Evolutionary conservation across 148 eudicot species (phyloP).

Genomic region (Nyssa sinensis): DNA sequence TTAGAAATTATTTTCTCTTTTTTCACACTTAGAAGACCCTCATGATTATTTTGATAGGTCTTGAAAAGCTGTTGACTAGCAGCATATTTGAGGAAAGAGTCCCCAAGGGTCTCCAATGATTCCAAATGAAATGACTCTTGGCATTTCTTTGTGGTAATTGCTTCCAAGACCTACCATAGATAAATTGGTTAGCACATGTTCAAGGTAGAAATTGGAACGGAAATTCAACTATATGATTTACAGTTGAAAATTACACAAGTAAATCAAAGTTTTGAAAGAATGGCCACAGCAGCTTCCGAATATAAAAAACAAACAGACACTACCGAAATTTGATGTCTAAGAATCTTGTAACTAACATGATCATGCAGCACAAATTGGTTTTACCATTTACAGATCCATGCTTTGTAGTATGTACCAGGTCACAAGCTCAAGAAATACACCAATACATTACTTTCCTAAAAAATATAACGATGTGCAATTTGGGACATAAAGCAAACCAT

Average conservation of each 20-base stretch:
- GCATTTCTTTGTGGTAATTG: slow-evolving; percentile 75
- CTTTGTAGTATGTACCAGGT: background rate
- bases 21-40: slow-evolving; percentile 73
- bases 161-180: slow-evolving; percentile 68
- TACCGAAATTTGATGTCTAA: background rate
- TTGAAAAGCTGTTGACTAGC: slow-evolving; percentile 67
- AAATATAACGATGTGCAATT: background rate
- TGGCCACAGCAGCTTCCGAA: background rate
- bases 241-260: background rate
- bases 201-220: background rate
- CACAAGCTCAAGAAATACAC: background rate
- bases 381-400: background rate
- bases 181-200: background rate
- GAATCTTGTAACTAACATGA: too few relatives aligned
- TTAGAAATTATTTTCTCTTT: slow-evolving; percentile 65
- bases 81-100: slow-evolving; percentile 90
- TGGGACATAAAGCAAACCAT: background rate
- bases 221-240: background rate
- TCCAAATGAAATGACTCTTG: slow-evolving; percentile 74
- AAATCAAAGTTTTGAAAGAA: too few relatives aligned
- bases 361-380: background rate
- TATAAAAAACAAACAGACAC: background rate
- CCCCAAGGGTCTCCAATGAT: slow-evolving; percentile 93
- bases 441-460: background rate
- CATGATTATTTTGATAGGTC: slow-evolving; percentile 56